Percentiles rank a stretch among this genome's conserved stretches.
These are phyloP conservation scores for Gyrodon lividus DNA, from an alignment of 768 basidiomycete genomes.

Conservation along the genomic window DNA sequence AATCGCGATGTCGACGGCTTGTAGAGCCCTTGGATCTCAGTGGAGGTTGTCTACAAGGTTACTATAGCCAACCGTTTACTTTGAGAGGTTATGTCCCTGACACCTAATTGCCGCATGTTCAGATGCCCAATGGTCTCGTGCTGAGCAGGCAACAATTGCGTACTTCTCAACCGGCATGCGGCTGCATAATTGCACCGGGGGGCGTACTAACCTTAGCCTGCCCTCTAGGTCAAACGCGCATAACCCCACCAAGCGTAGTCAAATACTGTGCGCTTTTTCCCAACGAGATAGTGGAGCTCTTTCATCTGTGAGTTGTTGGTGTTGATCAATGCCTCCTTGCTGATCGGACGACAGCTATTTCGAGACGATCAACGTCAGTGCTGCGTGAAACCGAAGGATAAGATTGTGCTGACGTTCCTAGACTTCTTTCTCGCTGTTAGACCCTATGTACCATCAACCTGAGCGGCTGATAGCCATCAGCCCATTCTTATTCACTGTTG, in stretches of 20 bases:
- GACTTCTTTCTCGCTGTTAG: slow-evolving; percentile 59
- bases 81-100: not conserved
- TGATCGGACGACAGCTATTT: slow-evolving; percentile 41
- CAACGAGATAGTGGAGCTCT: slow-evolving; percentile 50
- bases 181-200: not conserved
- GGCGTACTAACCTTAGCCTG: not conserved
- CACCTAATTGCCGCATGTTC: not conserved
- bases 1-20: slow-evolving; percentile 43
- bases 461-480: slow-evolving; percentile 50
- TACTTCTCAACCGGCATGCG: slow-evolving; percentile 4
- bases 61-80: not conserved
- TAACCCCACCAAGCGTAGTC: slow-evolving; percentile 45
- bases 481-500: slow-evolving; percentile 61
- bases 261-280: slow-evolving; percentile 49
- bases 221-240: slow-evolving; percentile 9
- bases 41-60: not conserved
- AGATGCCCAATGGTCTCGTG: not conserved
- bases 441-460: slow-evolving; percentile 55
- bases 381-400: slow-evolving; percentile 8
- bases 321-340: not conserved
- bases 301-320: slow-evolving; percentile 43
- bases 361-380: slow-evolving; percentile 49
- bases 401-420: slow-evolving; percentile 30
- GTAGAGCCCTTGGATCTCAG: slow-evolving; percentile 34
- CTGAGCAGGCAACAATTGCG: not conserved